Base-by-base conservation (phyloP, 148 eudicot species). In the Euryodendron excelsum region DNA sequence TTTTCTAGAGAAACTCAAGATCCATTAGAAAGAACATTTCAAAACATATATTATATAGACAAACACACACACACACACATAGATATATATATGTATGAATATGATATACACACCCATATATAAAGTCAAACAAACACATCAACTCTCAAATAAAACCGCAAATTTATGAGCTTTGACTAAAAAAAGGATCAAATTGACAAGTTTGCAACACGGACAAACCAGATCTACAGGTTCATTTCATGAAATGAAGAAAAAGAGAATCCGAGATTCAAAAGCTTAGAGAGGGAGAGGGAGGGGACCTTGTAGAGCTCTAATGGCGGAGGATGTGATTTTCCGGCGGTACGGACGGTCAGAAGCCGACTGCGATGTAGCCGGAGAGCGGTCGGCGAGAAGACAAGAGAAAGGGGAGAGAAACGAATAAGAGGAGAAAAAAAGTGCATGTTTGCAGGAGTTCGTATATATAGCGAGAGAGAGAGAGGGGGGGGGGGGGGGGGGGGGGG, bases 351-450 rank as follows among this genome's bases (percentile, higher is more conserved):
- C n/a, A 36, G 41, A 10, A 41, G 11, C n/a, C 69, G 70, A 50
- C 78, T 45, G 61, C 23, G 63, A 45, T 17, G 12, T 47, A n/a
- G 74, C 73, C 83, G 71, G 79, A 12, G 69, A 21, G 28, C n/a
- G 9, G 75, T n/a, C 74, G 78, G 68, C 72, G 63, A 23, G 53
- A 47, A 25, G 41, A 45, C 9, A 41, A 53, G 71, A 53, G 65
- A 65, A 33, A 64, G 33, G 53, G n/a, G 9, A 34, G 47, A 75
- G 53, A 55, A 77, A 39, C 60, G 44, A 50, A 76, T 84, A 70
- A 75, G 83, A 72, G 78, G 76, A 81, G 78, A 85, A 88, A 91
- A 88, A 86, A 80, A 37, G 67, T 33, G 28, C 82, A 69, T 73
- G 52, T n/a, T 34, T 37, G 86, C 81, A 56, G 75, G 82, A 84